Evolutionary conservation across 805 yeast species (phyloP).

Genomic region (Schwanniomyces sp.): DNA sequence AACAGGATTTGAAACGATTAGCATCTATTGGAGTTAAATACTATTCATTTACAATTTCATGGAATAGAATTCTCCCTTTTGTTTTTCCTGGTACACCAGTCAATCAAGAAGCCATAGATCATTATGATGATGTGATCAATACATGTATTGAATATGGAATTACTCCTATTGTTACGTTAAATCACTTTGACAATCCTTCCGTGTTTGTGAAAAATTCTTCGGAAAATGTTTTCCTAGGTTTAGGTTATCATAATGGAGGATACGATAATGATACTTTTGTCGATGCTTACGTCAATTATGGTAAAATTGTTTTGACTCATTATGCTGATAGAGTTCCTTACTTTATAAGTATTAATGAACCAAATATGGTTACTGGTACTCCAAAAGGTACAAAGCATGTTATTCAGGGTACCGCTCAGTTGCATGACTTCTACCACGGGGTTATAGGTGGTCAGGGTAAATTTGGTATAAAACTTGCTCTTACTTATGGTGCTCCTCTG

Average conservation of each 20-base stretch:
- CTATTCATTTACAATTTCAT: conserved; percentile 33
- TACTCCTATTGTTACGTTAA: conserved; percentile 29
- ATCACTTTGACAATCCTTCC: conserved; percentile 33
- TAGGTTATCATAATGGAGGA: conserved; percentile 22
- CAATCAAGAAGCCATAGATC: conserved; percentile 25
- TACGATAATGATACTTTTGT: conserved; percentile 22
- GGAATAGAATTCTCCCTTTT: conserved; percentile 34
- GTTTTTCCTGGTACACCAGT: conserved; percentile 27
- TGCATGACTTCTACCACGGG: conserved; percentile 20
- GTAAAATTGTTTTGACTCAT: conserved; percentile 26
- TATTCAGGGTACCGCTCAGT: conserved; percentile 21
- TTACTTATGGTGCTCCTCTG: conserved; percentile 24
- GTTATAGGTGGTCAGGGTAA: conserved; percentile 21
- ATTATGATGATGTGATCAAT: conserved; percentile 19
- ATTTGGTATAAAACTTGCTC: conserved; percentile 23
- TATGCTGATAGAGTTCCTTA: conserved; percentile 27
- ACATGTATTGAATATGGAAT: conserved; percentile 18
- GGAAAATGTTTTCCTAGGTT: neutral
- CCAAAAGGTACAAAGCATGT: conserved; percentile 20
- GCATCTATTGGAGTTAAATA: conserved; percentile 29
- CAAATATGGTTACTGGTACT: conserved; percentile 17
- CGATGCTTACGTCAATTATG: conserved; percentile 30
- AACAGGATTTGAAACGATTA: conserved; percentile 29
- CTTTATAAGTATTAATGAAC: conserved; percentile 33
- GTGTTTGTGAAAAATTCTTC: conserved; percentile 4